phyloP scores from a whole-genome alignment of 2,329 filamentous ascomycete genomes.

The Paramyrothecium sp. region DNA sequence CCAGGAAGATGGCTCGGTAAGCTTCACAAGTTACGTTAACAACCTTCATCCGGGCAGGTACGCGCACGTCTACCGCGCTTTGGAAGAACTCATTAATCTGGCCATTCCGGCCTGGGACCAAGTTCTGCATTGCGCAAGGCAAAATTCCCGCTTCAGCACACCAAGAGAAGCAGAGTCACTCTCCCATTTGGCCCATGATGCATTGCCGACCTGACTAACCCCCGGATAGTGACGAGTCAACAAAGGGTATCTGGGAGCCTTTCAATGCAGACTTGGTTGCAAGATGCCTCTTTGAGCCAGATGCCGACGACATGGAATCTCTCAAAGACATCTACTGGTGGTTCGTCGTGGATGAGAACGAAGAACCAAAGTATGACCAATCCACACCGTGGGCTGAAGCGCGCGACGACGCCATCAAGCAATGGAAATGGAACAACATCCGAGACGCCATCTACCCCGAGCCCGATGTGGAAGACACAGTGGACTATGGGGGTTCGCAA shows the following conservation, averaged over 20 bases:
- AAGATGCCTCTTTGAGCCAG: not conserved
- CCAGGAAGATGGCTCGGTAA: conserved; percentile 16
- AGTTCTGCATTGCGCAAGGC: not conserved
- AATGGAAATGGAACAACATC: not conserved
- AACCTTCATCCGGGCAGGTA: conserved; percentile 34
- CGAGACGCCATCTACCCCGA: not conserved
- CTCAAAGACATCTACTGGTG: not conserved
- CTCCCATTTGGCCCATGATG: too few relatives aligned
- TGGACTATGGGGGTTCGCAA: not conserved
- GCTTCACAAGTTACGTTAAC: conserved; percentile 40
- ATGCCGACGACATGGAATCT: too few relatives aligned
- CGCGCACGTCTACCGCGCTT: conserved; percentile 23
- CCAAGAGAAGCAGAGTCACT: not conserved
- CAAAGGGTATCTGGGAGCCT: not conserved
- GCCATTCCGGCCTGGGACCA: conserved; percentile 37
- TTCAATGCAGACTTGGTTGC: not conserved
- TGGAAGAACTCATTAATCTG: conserved; percentile 29
- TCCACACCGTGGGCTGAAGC: too few relatives aligned
- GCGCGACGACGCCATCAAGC: too few relatives aligned
- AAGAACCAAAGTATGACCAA: too few relatives aligned
- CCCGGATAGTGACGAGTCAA: not conserved
- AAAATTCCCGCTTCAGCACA: not conserved
- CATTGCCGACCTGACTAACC: too few relatives aligned
- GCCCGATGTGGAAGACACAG: not conserved
- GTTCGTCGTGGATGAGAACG: too few relatives aligned